These are phyloP conservation scores for Hortiboletus rubellus DNA, from an alignment of 1,284 basidiomycete species.

Conservation along the genomic window DNA sequence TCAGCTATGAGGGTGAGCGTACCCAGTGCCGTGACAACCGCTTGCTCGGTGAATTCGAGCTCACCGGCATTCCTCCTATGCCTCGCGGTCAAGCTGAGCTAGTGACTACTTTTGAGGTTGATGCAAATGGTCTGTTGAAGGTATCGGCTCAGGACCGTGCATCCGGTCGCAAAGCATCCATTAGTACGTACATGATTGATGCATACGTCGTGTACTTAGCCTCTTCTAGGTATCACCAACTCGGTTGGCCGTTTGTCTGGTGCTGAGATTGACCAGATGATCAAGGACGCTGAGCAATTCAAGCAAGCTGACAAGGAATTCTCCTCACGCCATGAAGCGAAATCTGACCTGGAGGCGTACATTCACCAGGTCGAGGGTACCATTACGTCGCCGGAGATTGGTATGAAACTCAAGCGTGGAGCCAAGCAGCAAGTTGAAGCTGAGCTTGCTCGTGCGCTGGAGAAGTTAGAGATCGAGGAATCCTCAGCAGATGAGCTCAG, in stretches of 20 bases:
- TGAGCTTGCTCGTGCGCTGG: slow-evolving; percentile 93
- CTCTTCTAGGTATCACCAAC: slow-evolving; percentile 79
- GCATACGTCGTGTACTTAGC: slow-evolving; percentile 17
- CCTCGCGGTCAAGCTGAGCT: slow-evolving; percentile 96
- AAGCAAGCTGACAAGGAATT: slow-evolving; percentile 97
- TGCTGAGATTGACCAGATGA: slow-evolving; percentile 97
- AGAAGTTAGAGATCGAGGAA: slow-evolving; percentile 96
- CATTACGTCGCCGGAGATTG: slow-evolving; percentile 91
- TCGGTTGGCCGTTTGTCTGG: slow-evolving; percentile 94
- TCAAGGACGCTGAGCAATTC: slow-evolving; percentile 96
- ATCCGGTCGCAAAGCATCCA: slow-evolving; percentile 94
- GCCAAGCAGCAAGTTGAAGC: slow-evolving; percentile 91
- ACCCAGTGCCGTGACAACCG: slow-evolving; percentile 97
- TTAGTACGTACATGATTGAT: slow-evolving; percentile 58
- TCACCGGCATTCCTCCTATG: slow-evolving; percentile 95
- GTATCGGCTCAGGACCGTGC: slow-evolving; percentile 94
- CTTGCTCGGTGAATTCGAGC: slow-evolving; percentile 96
- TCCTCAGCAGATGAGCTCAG: slow-evolving; percentile 90
- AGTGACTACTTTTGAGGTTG: slow-evolving; percentile 95
- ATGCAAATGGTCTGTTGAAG: slow-evolving; percentile 95
- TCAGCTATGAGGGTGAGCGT: slow-evolving; percentile 93
- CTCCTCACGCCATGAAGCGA: slow-evolving; percentile 93
- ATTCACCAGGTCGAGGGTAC: slow-evolving; percentile 93
- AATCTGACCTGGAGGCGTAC: slow-evolving; percentile 95
- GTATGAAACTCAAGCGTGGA: slow-evolving; percentile 96